phyloP scores from a whole-genome alignment of 2,329 filamentous ascomycete species.

The Talaromyces islandicus region DNA sequence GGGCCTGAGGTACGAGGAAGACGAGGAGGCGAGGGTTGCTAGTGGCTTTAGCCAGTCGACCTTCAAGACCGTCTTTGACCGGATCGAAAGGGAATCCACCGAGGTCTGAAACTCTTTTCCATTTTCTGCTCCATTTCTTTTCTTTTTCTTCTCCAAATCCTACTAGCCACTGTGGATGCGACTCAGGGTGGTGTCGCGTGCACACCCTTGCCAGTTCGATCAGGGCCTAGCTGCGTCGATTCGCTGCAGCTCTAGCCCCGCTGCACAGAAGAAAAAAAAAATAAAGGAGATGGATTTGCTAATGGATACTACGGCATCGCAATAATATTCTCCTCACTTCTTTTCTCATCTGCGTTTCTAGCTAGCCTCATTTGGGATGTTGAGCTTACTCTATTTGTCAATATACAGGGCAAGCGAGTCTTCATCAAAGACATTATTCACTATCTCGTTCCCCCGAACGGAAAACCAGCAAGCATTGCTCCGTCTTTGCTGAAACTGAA shows the following conservation, averaged over 20 bases:
- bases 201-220: slow-evolving; percentile 16
- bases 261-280: background rate
- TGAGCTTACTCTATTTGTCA: background rate
- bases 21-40: slow-evolving; percentile 46
- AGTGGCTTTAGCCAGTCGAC: slow-evolving; percentile 42
- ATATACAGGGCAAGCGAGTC: slow-evolving; percentile 70
- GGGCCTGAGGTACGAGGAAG: slow-evolving; percentile 68
- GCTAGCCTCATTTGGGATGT: background rate
- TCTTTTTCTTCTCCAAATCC: background rate
- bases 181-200: slow-evolving; percentile 5
- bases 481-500: slow-evolving; percentile 63
- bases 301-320: background rate
- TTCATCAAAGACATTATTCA: slow-evolving; percentile 99
- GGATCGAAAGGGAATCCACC: slow-evolving; percentile 64
- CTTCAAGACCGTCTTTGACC: slow-evolving; percentile 63
- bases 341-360: background rate
- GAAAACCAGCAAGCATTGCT: slow-evolving; percentile 63
- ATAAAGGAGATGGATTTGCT: background rate
- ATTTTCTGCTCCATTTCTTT: background rate
- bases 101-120: slow-evolving; percentile 55
- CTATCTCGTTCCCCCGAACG: slow-evolving; percentile 75
- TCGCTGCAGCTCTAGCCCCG: slow-evolving; percentile 1
- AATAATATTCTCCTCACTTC: background rate
- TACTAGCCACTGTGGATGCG: slow-evolving; percentile 2
- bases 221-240: background rate